These are phyloP conservation scores for Diplodia intermedia DNA, from an alignment of 2,329 filamentous ascomycete species.

Conservation along the genomic window DNA sequence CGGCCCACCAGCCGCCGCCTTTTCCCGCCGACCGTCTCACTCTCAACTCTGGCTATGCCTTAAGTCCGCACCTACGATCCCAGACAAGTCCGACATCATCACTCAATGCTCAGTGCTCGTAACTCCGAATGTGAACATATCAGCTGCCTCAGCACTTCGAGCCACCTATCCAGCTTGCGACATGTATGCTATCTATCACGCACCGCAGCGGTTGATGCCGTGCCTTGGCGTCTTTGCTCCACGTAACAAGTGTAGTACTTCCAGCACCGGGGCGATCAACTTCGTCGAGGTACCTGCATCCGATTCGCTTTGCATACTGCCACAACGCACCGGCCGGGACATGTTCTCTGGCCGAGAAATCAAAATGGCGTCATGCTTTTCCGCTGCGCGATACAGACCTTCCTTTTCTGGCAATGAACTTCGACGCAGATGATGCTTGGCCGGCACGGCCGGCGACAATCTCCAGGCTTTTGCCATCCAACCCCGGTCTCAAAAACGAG, in stretches of 20 bases:
- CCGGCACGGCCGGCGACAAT: slow-evolving; percentile 8
- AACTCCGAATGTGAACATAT: background rate
- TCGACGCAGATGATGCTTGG: slow-evolving; percentile 14
- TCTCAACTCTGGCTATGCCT: no score
- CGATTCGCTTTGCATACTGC: background rate
- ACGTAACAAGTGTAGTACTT: background rate
- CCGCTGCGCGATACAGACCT: slow-evolving; percentile 37
- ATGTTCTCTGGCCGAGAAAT: background rate
- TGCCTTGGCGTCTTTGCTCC: background rate
- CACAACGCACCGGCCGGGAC: background rate
- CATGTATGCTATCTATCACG: background rate
- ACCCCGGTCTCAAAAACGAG: slow-evolving; percentile 12
- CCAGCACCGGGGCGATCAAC: background rate
- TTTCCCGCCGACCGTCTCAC: no score
- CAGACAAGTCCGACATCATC: background rate
- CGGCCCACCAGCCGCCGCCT: no score
- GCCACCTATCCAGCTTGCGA: background rate
- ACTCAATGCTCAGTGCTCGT: background rate
- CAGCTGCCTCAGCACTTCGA: background rate
- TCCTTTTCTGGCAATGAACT: slow-evolving; percentile 41
- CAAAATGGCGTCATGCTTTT: slow-evolving; percentile 2
- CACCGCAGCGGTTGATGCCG: background rate
- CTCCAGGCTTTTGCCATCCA: slow-evolving; percentile 11
- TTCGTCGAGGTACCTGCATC: background rate
- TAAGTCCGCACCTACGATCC: no score